Base-by-base conservation (phyloP, 106 monocot genomes). In the Gastrodia elata region DNA sequence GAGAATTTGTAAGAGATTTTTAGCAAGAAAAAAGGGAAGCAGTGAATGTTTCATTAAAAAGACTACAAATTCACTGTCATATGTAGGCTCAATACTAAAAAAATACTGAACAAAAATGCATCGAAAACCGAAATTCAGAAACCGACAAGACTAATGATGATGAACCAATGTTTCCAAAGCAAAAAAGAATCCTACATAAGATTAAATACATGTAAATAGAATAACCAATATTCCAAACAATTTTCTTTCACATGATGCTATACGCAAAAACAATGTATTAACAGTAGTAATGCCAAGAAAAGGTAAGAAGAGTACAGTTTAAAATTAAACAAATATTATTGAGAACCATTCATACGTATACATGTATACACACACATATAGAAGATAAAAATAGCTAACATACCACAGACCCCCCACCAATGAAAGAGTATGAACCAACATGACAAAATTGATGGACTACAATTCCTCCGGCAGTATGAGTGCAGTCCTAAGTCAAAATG, bases 401-500 rank as follows among this genome's bases (percentile, higher is more conserved):
- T 89, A 98, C 98, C 83, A 82, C 91, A 69, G 93, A 88, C 57
- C 98, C 98, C 33, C 93, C 98, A 72, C 93, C 91, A 28, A 98
- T 80, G 74, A 98, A 98, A 80, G 83, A 89, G 73, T 81, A 83
- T 42, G 93, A 91, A 49, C 98, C 93, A 64, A 98, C 74, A 43
- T 85, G 91, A 81, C 98, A 93, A 87, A 98, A 98, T 71, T 98
- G 93, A 82, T 98, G 98, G 71, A 98, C 73, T 72, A 82, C 88
- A 71, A 77, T 57, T 71, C 88, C 86, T 24, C 97, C 93, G 71
- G 82, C 85, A 74, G 93, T 91, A 80, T 91, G 98, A 59, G 73
- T 73, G 70, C 76, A 81, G 71, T 93, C 97, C 98, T 91, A 65
- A 18, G 74, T 67, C 13, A 52, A 65, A 40, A 22, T 25, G n/a